Base-by-base conservation (phyloP, 352 stramenopile genomes). In the Pythium guiyangense region DNA sequence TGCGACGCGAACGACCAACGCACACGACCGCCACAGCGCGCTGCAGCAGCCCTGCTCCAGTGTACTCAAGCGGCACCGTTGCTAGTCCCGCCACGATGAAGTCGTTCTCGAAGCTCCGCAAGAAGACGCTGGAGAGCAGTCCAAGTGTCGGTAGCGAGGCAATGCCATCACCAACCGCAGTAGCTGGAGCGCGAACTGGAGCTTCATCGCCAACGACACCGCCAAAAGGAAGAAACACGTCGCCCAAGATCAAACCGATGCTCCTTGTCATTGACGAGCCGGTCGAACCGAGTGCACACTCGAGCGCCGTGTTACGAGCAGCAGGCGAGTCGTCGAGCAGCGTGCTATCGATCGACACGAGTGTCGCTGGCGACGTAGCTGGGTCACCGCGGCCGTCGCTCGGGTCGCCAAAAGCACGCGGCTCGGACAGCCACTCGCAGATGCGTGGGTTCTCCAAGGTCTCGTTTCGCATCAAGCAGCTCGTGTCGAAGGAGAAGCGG, bases 401-500 rank as follows among this genome's bases (percentile, higher is more conserved):
- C 1, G 31, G 43, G 14, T 62, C 62, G 1, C 57, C 56, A 40
- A 61, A 51, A 58, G 42, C 57, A 5, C 49, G 57, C 47, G 56
- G n/a, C 3, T 62, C 48, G 3, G 50, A 50, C 22, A 57, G 54
- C 29, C 69, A 74, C 49, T 73, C 66, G 18, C 66, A 74, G 15
- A 78, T 78, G 70, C 66, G 59, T 1, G 60, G 67, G 3, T 54
- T 78, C n/a, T 78, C 70, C 35, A 58, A 73, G 29, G 62, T 78
- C 52, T 76, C 77, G 6, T 81, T 79, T 26, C 76, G 71, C 9
- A 60, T 91, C 49, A 91, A 91, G 57, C 79, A 97, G 44, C 65
- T 94, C 44, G 90, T 97, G 27, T 96, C 85, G 49, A 94, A 95
- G 67, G 92, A 96, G 59, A 97, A 97, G 71, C 75, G 79, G 18